Evolutionary conservation across 257 asterid genomes (phyloP).

Genomic region (Nicotiana noctiflora): DNA sequence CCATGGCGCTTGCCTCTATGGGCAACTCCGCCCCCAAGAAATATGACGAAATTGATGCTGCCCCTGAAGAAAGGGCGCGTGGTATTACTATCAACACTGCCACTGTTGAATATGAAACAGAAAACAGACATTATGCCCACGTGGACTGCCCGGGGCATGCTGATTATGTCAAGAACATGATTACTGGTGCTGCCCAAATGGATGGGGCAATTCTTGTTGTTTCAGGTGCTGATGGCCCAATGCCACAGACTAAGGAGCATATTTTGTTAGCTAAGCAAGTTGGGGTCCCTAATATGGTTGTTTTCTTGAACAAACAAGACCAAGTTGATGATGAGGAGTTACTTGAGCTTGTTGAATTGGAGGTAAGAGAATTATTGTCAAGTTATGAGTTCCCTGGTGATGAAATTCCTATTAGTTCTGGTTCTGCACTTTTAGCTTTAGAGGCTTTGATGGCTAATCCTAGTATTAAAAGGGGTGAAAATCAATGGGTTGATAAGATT

Average conservation of each 20-base stretch:
- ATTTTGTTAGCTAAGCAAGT: constrained; percentile 29
- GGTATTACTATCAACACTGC: constrained; percentile 95
- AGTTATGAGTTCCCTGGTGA: constrained; percentile 90
- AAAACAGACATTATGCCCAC: constrained; percentile 86
- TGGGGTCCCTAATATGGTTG: constrained; percentile 69
- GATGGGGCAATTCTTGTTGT: constrained; percentile 29
- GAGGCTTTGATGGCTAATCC: constrained; percentile 82
- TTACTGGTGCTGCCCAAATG: constrained; percentile 32
- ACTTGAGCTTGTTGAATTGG: constrained; percentile 80
- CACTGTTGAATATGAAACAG: constrained; percentile 91
- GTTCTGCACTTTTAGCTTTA: constrained; percentile 76
- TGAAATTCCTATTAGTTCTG: constrained; percentile 78
- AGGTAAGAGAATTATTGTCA: constrained; percentile 78
- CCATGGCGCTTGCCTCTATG: constrained; percentile 79
- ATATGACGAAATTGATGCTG: constrained; percentile 93
- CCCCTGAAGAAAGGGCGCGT: constrained; percentile 94
- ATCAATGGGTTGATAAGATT: constrained; percentile 89
- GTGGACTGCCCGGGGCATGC: constrained; percentile 98
- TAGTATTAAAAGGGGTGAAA: constrained; percentile 64
- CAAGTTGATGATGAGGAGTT: constrained; percentile 93
- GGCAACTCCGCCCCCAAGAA: constrained; percentile 83
- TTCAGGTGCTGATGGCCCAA: constrained; percentile 33
- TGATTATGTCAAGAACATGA: constrained; percentile 57
- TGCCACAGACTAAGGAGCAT: constrained; percentile 34
- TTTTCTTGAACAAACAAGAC: constrained; percentile 82